Base-by-base conservation (phyloP, 2,329 filamentous ascomycete species). In the Colletotrichum plurivorum region DNA sequence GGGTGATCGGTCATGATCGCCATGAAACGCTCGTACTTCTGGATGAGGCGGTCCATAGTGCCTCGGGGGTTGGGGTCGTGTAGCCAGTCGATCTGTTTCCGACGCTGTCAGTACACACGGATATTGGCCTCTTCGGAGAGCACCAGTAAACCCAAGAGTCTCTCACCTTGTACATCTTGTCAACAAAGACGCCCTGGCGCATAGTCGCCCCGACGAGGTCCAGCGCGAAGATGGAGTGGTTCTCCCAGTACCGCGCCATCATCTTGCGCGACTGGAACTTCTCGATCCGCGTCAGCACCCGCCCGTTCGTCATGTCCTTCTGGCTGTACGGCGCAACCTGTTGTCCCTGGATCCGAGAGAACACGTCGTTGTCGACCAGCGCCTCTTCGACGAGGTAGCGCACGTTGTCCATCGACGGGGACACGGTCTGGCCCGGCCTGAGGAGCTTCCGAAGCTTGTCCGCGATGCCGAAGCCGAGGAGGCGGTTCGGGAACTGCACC, bases 191-290 rank as follows among this genome's bases (percentile, higher is more conserved):
- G 18, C 88, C 87, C 75, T 94, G 92, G 0, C 92, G 84, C 72
- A 92, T 82, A 2, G 93, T 88, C 0, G 90, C 91, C 2, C 89
- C 88, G 5, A 84, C 81, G 2, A 93, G 87, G 69, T 93, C 90
- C 0, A 93, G 82, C 0, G 88, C 87, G 70, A 93, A 93, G 0
- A 84, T 82, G 1, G 87, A 88, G n/a, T 81, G 83, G 75, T 93
- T 93, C 22, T 88, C 85, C 90, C 90, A 92, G 75, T 93, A 94
- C 2, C 88, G 83, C 22, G 85, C 85, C 89, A 94, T 92, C 89
- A 92, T 92, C 76, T 88, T 89, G 15, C 90, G 86, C 4, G 90
- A 80, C 22, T 63, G 53, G 9, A 57, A 60, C 2, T 25, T 18
- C 16, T 70, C 56, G 13, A 49, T 27, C 3, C 61, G 52, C 18